Evolutionary conservation across 73 alveolate species (phyloP).

Genomic region (Breviolum minutum): DNA sequence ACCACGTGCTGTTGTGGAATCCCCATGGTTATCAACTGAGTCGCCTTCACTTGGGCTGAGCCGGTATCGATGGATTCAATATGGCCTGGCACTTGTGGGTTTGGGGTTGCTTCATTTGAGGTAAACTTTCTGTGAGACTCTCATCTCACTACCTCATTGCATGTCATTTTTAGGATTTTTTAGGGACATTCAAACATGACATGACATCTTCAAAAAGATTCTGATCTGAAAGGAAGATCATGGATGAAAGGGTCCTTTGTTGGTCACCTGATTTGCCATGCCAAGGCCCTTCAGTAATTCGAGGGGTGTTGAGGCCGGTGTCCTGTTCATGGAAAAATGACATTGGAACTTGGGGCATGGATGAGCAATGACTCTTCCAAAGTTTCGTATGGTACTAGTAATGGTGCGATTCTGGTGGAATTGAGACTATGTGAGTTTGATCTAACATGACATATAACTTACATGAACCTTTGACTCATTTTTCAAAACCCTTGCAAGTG

Average conservation of each 20-base stretch:
- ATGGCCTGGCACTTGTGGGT: neutral
- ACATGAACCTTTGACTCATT: no score
- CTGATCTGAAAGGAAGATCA: neutral
- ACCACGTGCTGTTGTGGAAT: neutral
- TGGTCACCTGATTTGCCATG: neutral
- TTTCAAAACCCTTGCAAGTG: neutral
- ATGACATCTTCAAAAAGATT: neutral
- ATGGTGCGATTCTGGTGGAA: no score
- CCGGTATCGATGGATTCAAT: conserved; percentile 81
- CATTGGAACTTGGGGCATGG: neutral
- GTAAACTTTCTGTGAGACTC: no score
- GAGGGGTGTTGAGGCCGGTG: conserved; percentile 14
- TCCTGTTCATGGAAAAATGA: no score
- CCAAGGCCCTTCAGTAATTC: conserved; percentile 37
- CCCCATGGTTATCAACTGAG: conserved; percentile 36
- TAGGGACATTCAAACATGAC: neutral
- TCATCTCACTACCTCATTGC: no score
- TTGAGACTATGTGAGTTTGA: no score
- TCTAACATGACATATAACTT: no score
- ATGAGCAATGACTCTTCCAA: neutral
- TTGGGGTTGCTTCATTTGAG: neutral
- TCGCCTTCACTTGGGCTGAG: conserved; percentile 60
- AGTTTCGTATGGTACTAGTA: no score
- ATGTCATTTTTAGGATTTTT: no score
- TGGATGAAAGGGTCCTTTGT: neutral